Conservation (phyloP, 257 asterid species). For the Echium plantagineum region DNA sequence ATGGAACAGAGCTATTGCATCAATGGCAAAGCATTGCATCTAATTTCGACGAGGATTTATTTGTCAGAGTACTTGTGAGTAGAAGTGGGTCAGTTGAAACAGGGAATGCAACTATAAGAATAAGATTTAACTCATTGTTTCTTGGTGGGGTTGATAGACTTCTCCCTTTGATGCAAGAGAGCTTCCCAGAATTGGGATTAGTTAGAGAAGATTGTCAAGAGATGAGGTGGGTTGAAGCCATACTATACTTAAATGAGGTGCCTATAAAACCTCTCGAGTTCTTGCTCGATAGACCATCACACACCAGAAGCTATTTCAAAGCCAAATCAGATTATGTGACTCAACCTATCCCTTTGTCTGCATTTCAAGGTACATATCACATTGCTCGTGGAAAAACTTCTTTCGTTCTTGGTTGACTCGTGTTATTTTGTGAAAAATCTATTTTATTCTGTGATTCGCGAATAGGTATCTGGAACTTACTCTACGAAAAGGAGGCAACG, state of each 20-base stretch:
- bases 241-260: slow-evolving; percentile 13
- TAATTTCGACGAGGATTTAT: slow-evolving; percentile 26
- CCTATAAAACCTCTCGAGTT: not conserved
- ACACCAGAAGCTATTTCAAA: slow-evolving; percentile 1
- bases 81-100: slow-evolving; percentile 6
- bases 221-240: slow-evolving; percentile 22
- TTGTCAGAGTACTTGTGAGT: slow-evolving; percentile 11
- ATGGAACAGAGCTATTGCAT: slow-evolving; percentile 27
- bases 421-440: no score
- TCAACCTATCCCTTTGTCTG: slow-evolving; percentile 20
- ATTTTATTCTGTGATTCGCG: no score
- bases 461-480: slow-evolving; percentile 23
- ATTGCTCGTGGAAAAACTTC: no score
- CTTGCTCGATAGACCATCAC: not conserved
- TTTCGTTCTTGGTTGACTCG: no score
- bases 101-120: slow-evolving; percentile 14
- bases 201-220: slow-evolving; percentile 23
- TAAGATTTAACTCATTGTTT: slow-evolving; percentile 20
- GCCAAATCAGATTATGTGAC: slow-evolving; percentile 33
- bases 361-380: slow-evolving; percentile 8
- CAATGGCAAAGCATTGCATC: slow-evolving; percentile 34
- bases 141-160: slow-evolving; percentile 23
- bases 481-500: not conserved
- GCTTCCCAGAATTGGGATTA: slow-evolving; percentile 35
- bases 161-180: slow-evolving; percentile 19